Conservation (phyloP, 129 eudicot genomes). For the Calendula officinalis region DNA sequence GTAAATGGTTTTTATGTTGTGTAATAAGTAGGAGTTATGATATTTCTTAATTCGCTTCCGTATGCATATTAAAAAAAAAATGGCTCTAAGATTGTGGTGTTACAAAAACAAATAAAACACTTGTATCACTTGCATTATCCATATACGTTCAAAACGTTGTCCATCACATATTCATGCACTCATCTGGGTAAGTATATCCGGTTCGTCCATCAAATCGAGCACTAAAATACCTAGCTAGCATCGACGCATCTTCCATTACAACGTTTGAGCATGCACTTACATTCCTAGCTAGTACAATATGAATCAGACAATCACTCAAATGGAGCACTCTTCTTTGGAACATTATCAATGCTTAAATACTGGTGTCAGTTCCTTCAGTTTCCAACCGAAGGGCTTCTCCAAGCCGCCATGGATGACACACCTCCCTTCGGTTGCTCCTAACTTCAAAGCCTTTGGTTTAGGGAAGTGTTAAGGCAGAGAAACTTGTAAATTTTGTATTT, state of each 20-base stretch:
- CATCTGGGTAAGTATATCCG: background rate
- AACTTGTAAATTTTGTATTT: too few species aligned
- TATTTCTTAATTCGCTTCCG: too few species aligned
- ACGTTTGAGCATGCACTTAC: background rate
- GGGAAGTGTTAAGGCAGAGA: too few species aligned
- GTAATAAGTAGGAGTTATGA: too few species aligned
- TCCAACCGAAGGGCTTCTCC: too few species aligned
- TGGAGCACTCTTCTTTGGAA: background rate
- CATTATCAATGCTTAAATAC: background rate
- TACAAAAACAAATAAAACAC: too few species aligned
- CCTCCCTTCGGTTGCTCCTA: too few species aligned
- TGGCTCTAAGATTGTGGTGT: too few species aligned
- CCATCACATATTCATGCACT: background rate
- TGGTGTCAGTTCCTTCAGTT: too few species aligned
- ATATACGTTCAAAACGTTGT: background rate
- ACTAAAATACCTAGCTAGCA: background rate
- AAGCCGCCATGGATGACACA: background rate
- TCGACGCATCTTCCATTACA: background rate
- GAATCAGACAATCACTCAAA: background rate
- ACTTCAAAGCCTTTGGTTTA: too few species aligned
- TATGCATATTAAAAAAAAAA: too few species aligned
- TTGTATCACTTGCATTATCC: background rate
- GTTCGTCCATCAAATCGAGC: background rate
- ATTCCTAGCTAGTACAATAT: conserved; percentile 5
- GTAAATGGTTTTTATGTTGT: too few species aligned